Conservation (phyloP, 371 early-diverging fungal species). For the Mortierella sp. region DNA sequence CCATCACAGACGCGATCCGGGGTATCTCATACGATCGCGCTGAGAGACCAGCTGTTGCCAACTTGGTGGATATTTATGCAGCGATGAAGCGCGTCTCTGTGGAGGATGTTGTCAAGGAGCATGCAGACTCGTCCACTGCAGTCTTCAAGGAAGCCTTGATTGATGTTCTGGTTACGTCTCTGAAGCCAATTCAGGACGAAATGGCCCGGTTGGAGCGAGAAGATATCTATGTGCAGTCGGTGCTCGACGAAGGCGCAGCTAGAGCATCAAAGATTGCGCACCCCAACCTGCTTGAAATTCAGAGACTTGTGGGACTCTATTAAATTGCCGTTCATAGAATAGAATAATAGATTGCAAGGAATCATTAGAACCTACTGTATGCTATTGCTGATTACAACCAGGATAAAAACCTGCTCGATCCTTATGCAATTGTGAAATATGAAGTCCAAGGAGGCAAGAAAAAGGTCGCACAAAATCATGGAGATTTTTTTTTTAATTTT, state of each 20-base stretch:
- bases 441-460: no score
- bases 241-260: slow-evolving; percentile 72
- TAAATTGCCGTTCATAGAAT: neutral
- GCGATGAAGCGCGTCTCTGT: slow-evolving; percentile 60
- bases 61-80: slow-evolving; percentile 82
- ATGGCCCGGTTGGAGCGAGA: slow-evolving; percentile 68
- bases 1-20: slow-evolving; percentile 77
- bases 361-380: no score
- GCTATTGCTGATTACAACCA: no score
- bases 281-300: slow-evolving; percentile 65
- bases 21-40: slow-evolving; percentile 81
- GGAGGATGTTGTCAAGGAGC: slow-evolving; percentile 60
- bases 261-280: slow-evolving; percentile 67
- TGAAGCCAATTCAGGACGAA: slow-evolving; percentile 78
- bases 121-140: slow-evolving; percentile 62
- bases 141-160: slow-evolving; percentile 80
- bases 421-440: no score
- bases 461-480: no score
- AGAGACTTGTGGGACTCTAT: slow-evolving; percentile 67
- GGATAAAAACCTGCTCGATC: no score
- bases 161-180: slow-evolving; percentile 68
- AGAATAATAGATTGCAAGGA: neutral
- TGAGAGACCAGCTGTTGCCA: slow-evolving; percentile 86
- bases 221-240: slow-evolving; percentile 67
- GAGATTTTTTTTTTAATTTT: no score